A percentile compares a stretch with the other conserved stretches of the same genome.
Evolutionary conservation across 2,329 filamentous ascomycete species (phyloP).

Genomic region (Aureobasidium leucospermi): DNA sequence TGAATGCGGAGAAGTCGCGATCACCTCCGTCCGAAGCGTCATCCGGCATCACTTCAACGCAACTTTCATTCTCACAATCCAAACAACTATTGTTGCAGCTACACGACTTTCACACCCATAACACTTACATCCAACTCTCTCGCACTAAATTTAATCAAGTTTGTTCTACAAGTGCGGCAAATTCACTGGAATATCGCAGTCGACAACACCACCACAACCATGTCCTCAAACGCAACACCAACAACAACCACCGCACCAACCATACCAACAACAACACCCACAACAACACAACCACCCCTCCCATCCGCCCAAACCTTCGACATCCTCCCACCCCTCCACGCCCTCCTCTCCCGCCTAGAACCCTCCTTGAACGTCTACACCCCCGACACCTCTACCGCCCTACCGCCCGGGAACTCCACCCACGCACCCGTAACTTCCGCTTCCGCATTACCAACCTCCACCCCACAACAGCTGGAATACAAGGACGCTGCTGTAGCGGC

Average conservation of each 20-base stretch:
- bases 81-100: neutral
- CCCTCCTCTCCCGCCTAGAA: conserved; percentile 64
- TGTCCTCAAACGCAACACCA: conserved; percentile 16
- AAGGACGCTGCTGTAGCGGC: conserved; percentile 77
- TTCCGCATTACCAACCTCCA: neutral
- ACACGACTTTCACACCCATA: too few relatives aligned
- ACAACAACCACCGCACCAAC: conserved; percentile 15
- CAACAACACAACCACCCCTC: conserved; percentile 49
- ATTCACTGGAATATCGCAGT: neutral
- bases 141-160: neutral
- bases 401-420: neutral
- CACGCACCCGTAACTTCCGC: neutral
- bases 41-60: neutral
- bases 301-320: conserved; percentile 80
- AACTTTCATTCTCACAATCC: neutral
- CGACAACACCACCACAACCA: neutral
- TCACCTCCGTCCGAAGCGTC: neutral
- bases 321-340: conserved; percentile 72
- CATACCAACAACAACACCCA: conserved; percentile 18
- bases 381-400: neutral
- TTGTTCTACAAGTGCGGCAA: neutral
- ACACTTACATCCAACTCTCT: too few relatives aligned
- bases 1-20: neutral
- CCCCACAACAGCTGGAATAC: conserved; percentile 39
- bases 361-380: conserved; percentile 14